phyloP scores from a whole-genome alignment of 75 land plant species.

The Sequoiadendron giganteum region DNA sequence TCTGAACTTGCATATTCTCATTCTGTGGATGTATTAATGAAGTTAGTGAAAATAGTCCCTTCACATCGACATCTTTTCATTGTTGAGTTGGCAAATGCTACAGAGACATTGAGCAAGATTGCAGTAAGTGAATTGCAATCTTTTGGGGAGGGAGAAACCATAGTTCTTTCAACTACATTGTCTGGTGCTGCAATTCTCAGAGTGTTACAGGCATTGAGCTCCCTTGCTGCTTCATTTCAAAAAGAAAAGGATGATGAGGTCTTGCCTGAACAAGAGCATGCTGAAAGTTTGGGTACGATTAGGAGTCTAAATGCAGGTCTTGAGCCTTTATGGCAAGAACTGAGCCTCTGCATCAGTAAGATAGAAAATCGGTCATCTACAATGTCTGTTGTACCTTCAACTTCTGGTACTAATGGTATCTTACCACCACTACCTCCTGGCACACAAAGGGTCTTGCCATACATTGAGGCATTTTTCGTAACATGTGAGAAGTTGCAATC shows the following conservation, averaged over 20 bases:
- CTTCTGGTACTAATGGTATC: constrained; percentile 33
- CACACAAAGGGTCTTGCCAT: constrained; percentile 86
- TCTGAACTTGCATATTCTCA: constrained; percentile 87
- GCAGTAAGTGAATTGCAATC: constrained; percentile 76
- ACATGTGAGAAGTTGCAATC: constrained; percentile 92
- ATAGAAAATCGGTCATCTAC: constrained; percentile 70
- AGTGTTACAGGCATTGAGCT: constrained; percentile 88
- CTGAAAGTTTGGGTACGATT: constrained; percentile 46
- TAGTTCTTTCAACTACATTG: constrained; percentile 59
- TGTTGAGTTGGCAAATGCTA: constrained; percentile 82
- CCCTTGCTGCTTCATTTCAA: constrained; percentile 55
- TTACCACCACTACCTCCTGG: constrained; percentile 91
- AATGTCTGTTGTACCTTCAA: constrained; percentile 34
- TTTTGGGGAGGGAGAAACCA: constrained; percentile 71
- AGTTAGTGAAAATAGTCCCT: constrained; percentile 75
- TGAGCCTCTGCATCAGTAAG: constrained; percentile 82
- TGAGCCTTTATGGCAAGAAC: constrained; percentile 87
- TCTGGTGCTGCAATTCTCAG: constrained; percentile 86
- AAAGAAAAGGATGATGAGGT: constrained; percentile 49
- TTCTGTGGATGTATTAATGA: constrained; percentile 85
- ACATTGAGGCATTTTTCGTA: constrained; percentile 96
- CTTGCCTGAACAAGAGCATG: constrained; percentile 56
- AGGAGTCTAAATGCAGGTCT: constrained; percentile 67
- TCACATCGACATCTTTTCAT: constrained; percentile 75
- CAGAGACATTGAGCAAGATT: constrained; percentile 56